A percentile compares a stretch with the other conserved stretches of the same genome.
phyloP scores from a whole-genome alignment of 805 yeast species.

The Jamesozyma lodderae region DNA sequence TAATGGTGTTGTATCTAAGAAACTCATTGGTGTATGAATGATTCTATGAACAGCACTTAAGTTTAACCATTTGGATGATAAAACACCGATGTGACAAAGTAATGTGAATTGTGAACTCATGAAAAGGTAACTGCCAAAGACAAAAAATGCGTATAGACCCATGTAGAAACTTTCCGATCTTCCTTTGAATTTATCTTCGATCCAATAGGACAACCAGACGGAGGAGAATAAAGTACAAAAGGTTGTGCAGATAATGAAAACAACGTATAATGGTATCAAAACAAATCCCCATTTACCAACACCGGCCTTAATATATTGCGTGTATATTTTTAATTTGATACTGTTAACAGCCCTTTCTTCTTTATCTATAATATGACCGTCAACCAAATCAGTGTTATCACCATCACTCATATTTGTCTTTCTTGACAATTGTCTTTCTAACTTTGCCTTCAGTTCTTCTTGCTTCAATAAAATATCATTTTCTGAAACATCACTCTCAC shows the following conservation, averaged over 20 bases:
- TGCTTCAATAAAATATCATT: constrained; percentile 3
- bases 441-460: constrained; percentile 5
- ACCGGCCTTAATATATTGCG: constrained; percentile 44
- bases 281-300: constrained; percentile 36
- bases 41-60: constrained; percentile 50
- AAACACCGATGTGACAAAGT: constrained; percentile 35
- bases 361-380: constrained; percentile 36
- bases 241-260: constrained; percentile 22
- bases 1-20: constrained; percentile 77
- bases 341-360: constrained; percentile 56
- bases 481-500: constrained; percentile 3
- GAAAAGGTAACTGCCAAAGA: constrained; percentile 40
- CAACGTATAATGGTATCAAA: constrained; percentile 16
- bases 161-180: constrained; percentile 53
- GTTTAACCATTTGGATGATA: constrained; percentile 52
- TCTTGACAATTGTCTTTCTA: constrained; percentile 10
- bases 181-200: constrained; percentile 42
- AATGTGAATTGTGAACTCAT: constrained; percentile 28
- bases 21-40: constrained; percentile 73
- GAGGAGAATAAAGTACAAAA: constrained; percentile 28
- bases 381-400: constrained; percentile 9
- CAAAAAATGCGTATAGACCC: constrained; percentile 63
- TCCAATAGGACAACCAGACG: constrained; percentile 82
- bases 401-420: constrained; percentile 15
- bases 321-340: constrained; percentile 41